phyloP scores from a whole-genome alignment of 257 asterid species.

The Asclepias syriaca region DNA sequence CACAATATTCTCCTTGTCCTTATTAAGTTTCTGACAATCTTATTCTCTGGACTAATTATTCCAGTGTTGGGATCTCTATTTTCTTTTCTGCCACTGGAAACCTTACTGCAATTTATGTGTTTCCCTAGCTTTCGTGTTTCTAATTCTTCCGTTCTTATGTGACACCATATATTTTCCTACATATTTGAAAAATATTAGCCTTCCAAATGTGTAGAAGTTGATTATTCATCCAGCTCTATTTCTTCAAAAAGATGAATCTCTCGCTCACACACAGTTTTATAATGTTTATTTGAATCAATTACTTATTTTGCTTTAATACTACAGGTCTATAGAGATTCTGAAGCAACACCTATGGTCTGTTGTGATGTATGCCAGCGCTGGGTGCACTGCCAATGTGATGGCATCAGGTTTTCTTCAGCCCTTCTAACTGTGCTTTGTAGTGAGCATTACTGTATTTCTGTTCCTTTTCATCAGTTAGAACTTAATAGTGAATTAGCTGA shows the following conservation, averaged over 20 bases:
- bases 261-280: not conserved
- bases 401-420: slow-evolving; percentile 60
- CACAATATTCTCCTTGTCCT: not conserved
- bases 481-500: not conserved
- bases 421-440: slow-evolving; percentile 11
- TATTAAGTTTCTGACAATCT: not conserved
- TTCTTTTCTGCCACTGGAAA: not conserved
- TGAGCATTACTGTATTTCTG: not conserved
- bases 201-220: not conserved
- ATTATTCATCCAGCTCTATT: not conserved
- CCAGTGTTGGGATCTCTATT: not conserved
- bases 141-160: not conserved
- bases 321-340: slow-evolving; percentile 98
- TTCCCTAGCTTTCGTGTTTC: not conserved
- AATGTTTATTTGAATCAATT: slow-evolving; percentile 12
- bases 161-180: not conserved
- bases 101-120: not conserved
- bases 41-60: not conserved
- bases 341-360: slow-evolving; percentile 98
- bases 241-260: not conserved
- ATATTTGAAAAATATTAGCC: not conserved
- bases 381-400: slow-evolving; percentile 98
- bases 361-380: slow-evolving; percentile 95
- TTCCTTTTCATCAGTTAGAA: not conserved
- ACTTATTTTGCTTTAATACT: slow-evolving; percentile 18